Evolutionary conservation across 768 basidiomycete species (phyloP).

Genomic region (Collybia mongolica): DNA sequence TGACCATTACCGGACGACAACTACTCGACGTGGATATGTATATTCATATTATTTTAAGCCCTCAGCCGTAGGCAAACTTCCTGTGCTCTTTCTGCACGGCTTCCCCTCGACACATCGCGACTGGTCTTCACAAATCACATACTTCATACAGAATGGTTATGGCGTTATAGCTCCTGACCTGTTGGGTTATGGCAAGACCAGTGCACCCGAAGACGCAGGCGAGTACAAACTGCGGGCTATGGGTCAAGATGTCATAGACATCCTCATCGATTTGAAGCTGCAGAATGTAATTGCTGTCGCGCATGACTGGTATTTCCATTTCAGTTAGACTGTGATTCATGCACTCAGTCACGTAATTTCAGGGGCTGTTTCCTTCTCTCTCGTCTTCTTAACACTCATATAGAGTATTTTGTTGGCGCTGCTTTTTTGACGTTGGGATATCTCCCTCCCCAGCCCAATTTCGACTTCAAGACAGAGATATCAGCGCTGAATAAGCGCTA

Average conservation of each 20-base stretch:
- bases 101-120: conserved; percentile 41
- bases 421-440: conserved; percentile 22
- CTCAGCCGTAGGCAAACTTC: conserved; percentile 24
- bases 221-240: conserved; percentile 33
- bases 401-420: conserved; percentile 36
- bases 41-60: conserved; percentile 27
- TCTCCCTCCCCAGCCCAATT: conserved; percentile 13
- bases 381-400: conserved; percentile 34
- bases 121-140: conserved; percentile 38
- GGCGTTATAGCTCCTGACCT: conserved; percentile 49
- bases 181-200: conserved; percentile 52
- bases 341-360: background rate
- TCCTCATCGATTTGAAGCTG: conserved; percentile 35
- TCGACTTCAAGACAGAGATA: conserved; percentile 4
- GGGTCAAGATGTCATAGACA: conserved; percentile 37
- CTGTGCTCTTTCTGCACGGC: conserved; percentile 44
- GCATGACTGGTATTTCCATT: conserved; percentile 35
- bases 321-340: background rate
- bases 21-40: too few relatives aligned
- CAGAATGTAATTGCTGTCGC: conserved; percentile 34
- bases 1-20: too few relatives aligned
- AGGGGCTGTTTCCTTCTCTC: conserved; percentile 36
- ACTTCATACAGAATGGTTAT: conserved; percentile 37
- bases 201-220: conserved; percentile 37
- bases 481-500: conserved; percentile 12